phyloP scores from a whole-genome alignment of 2,329 filamentous ascomycete species.

The Domatiomyces catenatus region DNA sequence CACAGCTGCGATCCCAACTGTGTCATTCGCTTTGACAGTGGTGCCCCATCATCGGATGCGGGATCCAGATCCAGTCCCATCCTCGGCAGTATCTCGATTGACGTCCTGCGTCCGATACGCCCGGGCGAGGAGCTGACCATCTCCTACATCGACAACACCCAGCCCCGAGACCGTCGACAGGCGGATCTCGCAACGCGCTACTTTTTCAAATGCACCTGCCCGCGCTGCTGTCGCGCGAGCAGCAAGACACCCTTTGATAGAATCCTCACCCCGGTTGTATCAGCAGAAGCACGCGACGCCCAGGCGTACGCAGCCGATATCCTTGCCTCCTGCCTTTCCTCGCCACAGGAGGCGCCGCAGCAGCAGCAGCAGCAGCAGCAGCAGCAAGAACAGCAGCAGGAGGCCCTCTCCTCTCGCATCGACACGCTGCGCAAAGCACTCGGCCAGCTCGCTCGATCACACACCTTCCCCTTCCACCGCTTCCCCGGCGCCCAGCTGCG shows the following conservation, averaged over 20 bases:
- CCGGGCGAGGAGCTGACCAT: slow-evolving; percentile 44
- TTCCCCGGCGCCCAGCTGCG: slow-evolving; percentile 42
- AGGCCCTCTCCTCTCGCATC: background rate
- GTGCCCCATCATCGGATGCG: slow-evolving; percentile 2
- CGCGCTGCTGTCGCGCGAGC: slow-evolving; percentile 28
- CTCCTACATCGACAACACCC: slow-evolving; percentile 45
- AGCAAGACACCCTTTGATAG: background rate
- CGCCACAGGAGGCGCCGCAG: background rate
- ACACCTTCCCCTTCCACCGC: slow-evolving; percentile 31
- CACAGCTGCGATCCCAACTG: slow-evolving; percentile 49
- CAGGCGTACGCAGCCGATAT: slow-evolving; percentile 22
- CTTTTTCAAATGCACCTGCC: slow-evolving; percentile 44
- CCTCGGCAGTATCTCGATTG: slow-evolving; percentile 6
- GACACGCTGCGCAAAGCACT: background rate
- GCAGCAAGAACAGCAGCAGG: background rate
- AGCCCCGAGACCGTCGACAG: slow-evolving; percentile 36
- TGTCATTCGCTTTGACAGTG: slow-evolving; percentile 41
- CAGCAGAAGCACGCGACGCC: slow-evolving; percentile 23
- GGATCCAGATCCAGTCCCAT: slow-evolving; percentile 15
- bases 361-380: background rate
- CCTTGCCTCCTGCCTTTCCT: slow-evolving; percentile 1
- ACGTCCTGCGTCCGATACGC: slow-evolving; percentile 35
- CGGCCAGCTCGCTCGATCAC: background rate
- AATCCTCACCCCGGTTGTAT: slow-evolving; percentile 17
- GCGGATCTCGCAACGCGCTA: slow-evolving; percentile 39